These are phyloP conservation scores for Aspergillus aculeatus DNA, from an alignment of 2,329 filamentous ascomycete genomes.

Conservation along the genomic window DNA sequence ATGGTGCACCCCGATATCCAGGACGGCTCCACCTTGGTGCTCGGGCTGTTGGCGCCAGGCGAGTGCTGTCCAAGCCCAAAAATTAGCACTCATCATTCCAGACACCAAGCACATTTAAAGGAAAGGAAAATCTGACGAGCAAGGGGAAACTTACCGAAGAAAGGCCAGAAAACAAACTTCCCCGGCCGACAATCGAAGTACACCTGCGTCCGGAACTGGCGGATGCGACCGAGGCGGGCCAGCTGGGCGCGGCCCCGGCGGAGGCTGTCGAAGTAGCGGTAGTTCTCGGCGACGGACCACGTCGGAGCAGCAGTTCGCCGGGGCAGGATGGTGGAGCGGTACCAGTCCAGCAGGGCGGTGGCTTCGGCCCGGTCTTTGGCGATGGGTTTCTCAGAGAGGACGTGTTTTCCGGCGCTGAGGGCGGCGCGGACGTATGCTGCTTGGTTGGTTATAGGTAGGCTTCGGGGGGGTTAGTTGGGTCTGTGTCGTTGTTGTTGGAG, in stretches of 20 bases:
- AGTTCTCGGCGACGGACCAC: constrained; percentile 71
- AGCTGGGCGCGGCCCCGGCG: constrained; percentile 52
- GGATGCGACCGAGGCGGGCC: constrained; percentile 50
- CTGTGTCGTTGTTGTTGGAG: not conserved
- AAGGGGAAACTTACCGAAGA: not conserved
- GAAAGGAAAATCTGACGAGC: no score
- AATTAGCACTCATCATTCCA: not conserved
- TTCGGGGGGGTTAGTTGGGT: not conserved
- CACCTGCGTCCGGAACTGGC: constrained; percentile 36
- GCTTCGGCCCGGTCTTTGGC: constrained; percentile 58
- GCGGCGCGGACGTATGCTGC: constrained; percentile 59
- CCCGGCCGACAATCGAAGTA: constrained; percentile 4
- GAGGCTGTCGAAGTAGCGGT: constrained; percentile 61
- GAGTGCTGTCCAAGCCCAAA: constrained; percentile 38
- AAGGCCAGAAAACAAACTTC: not conserved
- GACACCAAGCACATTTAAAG: not conserved
- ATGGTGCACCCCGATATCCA: constrained; percentile 74
- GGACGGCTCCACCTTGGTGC: constrained; percentile 73
- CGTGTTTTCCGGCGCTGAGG: constrained; percentile 66
- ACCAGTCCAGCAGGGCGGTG: constrained; percentile 50
- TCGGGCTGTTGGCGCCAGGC: constrained; percentile 66
- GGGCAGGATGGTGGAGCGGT: constrained; percentile 39
- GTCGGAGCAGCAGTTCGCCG: constrained; percentile 28
- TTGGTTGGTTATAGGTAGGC: constrained; percentile 61
- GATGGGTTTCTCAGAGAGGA: constrained; percentile 68